These are phyloP conservation scores for Lasiodiplodia hormozganensis DNA, from an alignment of 2,329 filamentous ascomycete genomes.

Conservation along the genomic window DNA sequence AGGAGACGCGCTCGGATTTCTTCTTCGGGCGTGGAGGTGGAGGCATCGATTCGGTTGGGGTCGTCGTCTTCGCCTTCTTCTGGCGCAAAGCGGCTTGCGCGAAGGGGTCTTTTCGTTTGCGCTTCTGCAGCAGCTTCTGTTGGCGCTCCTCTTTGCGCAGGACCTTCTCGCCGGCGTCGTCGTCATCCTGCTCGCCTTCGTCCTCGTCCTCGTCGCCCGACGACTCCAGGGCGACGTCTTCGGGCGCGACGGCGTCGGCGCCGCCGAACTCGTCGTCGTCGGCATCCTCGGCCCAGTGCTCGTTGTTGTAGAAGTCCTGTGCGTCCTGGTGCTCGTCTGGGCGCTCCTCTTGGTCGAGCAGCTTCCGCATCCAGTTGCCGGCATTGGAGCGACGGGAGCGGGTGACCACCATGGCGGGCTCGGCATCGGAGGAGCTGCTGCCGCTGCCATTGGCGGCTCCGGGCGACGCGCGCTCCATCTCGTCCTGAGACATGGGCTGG, in stretches of 20 bases:
- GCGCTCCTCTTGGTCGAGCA: slow-evolving; percentile 46
- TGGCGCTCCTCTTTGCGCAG: slow-evolving; percentile 77
- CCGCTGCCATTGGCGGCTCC: slow-evolving; percentile 33
- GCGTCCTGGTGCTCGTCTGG: slow-evolving; percentile 49
- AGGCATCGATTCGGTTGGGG: slow-evolving; percentile 53
- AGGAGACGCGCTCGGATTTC: slow-evolving; percentile 73
- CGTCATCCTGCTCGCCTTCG: slow-evolving; percentile 67
- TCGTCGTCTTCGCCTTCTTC: slow-evolving; percentile 44
- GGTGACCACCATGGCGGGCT: slow-evolving; percentile 46
- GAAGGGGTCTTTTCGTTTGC: slow-evolving; percentile 67
- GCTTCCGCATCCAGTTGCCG: slow-evolving; percentile 50
- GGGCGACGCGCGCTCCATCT: slow-evolving; percentile 32
- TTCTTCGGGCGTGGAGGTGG: slow-evolving; percentile 61
- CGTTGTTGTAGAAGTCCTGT: slow-evolving; percentile 35
- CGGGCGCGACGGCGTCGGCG: slow-evolving; percentile 58
- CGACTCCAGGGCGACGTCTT: slow-evolving; percentile 81
- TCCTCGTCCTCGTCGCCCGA: slow-evolving; percentile 86
- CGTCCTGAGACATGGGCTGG: slow-evolving; percentile 33
- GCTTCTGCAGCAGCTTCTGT: slow-evolving; percentile 71
- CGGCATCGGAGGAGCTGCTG: slow-evolving; percentile 30
- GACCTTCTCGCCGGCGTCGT: slow-evolving; percentile 87
- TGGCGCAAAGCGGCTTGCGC: slow-evolving; percentile 50
- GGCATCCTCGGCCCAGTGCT: slow-evolving; percentile 71
- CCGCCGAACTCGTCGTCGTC: slow-evolving; percentile 59
- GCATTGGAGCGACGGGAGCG: slow-evolving; percentile 48